These are phyloP conservation scores for Marchantia paleacea DNA, from an alignment of 225 moss, liverwort and hornwort genomes.

Conservation along the genomic window DNA sequence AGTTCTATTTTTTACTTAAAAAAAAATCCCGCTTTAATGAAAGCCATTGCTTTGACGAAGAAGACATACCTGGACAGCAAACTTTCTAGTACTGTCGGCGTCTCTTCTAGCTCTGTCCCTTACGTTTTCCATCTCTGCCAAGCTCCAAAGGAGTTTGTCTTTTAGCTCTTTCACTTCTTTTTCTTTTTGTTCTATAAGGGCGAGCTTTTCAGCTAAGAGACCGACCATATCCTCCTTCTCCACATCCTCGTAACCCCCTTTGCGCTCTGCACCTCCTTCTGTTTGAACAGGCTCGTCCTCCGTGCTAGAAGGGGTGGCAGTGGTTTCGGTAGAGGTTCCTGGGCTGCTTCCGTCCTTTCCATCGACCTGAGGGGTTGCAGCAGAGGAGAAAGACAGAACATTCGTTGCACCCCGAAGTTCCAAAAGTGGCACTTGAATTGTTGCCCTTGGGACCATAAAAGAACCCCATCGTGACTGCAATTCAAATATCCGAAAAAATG, in stretches of 20 bases:
- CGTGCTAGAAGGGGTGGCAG: conserved; percentile 13
- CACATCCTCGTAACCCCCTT: conserved; percentile 50
- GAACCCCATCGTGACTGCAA: conserved; percentile 45
- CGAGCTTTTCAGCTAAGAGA: conserved; percentile 72
- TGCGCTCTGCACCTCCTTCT: conserved; percentile 24
- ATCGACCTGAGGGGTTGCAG: conserved; percentile 44
- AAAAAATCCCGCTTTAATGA: not conserved
- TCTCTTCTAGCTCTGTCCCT: conserved; percentile 77
- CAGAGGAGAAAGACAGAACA: conserved; percentile 38
- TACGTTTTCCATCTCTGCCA: conserved; percentile 88
- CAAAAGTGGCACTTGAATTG: conserved; percentile 25
- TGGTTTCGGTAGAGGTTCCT: conserved; percentile 30
- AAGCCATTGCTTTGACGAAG: not conserved
- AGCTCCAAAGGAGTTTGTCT: conserved; percentile 72
- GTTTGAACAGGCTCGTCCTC: conserved; percentile 54
- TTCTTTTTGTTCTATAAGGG: conserved; percentile 61
- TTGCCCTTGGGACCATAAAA: conserved; percentile 30
- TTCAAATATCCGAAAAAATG: too few relatives aligned
- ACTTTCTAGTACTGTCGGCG: conserved; percentile 71
- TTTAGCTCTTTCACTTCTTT: conserved; percentile 56
- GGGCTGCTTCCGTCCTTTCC: conserved; percentile 37
- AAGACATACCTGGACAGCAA: conserved; percentile 65
- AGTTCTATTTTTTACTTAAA: too few relatives aligned
- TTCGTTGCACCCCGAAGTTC: conserved; percentile 24
- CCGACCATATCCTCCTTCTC: conserved; percentile 66